Evolutionary conservation across 306 rosid genomes (phyloP).

Genomic region (Cucurbita moschata): DNA sequence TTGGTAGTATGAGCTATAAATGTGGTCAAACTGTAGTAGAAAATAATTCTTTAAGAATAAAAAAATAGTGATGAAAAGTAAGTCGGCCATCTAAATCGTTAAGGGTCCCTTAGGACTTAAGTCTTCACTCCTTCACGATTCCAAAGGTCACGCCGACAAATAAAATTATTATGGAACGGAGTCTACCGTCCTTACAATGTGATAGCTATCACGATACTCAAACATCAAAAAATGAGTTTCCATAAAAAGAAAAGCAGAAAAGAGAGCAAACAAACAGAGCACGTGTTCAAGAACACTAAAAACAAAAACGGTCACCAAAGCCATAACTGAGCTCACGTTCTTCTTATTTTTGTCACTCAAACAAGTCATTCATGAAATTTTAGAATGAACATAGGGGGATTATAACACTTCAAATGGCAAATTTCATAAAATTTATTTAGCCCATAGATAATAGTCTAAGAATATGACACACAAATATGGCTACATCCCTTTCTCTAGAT

Average conservation of each 20-base stretch:
- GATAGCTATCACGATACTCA: background rate
- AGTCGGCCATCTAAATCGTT: conserved; percentile 14
- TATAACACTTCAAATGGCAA: background rate
- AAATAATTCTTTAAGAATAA: background rate
- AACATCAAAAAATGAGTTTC: background rate
- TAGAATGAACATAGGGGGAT: too few species aligned
- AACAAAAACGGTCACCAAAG: background rate
- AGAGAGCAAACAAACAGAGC: background rate
- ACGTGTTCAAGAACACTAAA: background rate
- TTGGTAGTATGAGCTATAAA: background rate
- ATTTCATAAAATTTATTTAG: background rate
- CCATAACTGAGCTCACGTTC: background rate
- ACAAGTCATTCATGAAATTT: background rate
- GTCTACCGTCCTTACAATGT: too few species aligned
- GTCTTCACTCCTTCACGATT: conserved; percentile 10
- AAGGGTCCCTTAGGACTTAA: conserved; percentile 7
- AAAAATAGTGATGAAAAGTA: background rate
- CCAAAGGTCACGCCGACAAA: conserved; percentile 14
- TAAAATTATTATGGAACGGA: too few species aligned
- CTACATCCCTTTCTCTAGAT: too few species aligned
- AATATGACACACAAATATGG: background rate
- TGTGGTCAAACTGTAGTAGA: background rate
- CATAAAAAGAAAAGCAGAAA: background rate
- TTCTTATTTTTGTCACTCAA: background rate
- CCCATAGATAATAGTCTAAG: background rate